Percentiles rank a stretch among this genome's conserved stretches.
Evolutionary conservation across 2,329 filamentous ascomycete genomes (phyloP).

Genomic region (Microdochium trichocladiopsis): DNA sequence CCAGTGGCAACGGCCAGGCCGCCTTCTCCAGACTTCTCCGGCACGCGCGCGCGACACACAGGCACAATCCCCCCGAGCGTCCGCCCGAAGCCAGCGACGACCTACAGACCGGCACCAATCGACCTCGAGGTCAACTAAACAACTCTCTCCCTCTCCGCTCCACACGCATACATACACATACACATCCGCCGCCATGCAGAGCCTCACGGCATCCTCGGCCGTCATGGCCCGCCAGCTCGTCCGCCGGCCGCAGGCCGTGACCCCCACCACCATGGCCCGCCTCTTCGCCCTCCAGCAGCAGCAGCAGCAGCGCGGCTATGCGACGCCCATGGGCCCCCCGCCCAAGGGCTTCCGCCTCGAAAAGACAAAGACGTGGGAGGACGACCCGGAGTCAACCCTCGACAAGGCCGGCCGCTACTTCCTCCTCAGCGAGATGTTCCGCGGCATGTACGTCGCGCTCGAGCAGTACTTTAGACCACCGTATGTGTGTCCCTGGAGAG

Average conservation of each 20-base stretch:
- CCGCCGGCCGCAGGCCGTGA: slow-evolving; percentile 16
- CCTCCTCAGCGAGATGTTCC: slow-evolving; percentile 88
- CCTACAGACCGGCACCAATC: no score
- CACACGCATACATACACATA: not conserved
- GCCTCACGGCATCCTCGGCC: slow-evolving; percentile 16
- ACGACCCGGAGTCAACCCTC: slow-evolving; percentile 67
- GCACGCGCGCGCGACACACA: not conserved
- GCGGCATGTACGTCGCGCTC: slow-evolving; percentile 95
- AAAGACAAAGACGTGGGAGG: slow-evolving; percentile 69
- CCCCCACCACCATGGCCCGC: slow-evolving; percentile 21
- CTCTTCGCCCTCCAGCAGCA: not conserved
- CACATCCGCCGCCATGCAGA: slow-evolving; percentile 15
- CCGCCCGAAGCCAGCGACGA: no score
- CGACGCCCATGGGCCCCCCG: slow-evolving; percentile 71
- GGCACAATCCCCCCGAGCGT: not conserved
- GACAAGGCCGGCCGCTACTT: slow-evolving; percentile 92
- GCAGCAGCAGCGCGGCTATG: slow-evolving; percentile 33
- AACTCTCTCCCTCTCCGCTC: not conserved
- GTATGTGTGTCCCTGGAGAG: slow-evolving; percentile 50
- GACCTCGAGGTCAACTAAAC: not conserved
- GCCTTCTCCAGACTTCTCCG: not conserved
- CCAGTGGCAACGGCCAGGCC: not conserved
- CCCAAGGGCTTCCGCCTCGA: slow-evolving; percentile 75
- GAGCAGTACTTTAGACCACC: slow-evolving; percentile 98
- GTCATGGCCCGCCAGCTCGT: slow-evolving; percentile 23